These are phyloP conservation scores for Spathaspora arborariae DNA, from an alignment of 805 yeast species.

Conservation along the genomic window DNA sequence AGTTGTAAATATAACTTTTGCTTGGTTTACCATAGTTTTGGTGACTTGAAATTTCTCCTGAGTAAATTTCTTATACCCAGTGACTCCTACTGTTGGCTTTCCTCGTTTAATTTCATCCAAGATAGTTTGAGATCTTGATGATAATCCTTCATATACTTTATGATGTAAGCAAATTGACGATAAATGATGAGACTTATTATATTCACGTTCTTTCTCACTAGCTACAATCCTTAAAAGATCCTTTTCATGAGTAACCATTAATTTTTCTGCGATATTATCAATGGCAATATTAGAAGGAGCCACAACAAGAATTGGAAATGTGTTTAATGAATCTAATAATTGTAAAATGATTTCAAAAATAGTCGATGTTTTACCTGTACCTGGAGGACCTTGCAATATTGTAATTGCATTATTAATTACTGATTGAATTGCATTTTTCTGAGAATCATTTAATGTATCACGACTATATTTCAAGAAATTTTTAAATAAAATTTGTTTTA, in stretches of 20 bases:
- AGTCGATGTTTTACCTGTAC: conserved; percentile 49
- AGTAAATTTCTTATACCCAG: conserved; percentile 44
- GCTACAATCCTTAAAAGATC: conserved; percentile 58
- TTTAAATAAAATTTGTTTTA: conserved; percentile 53
- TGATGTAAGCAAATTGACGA: conserved; percentile 62
- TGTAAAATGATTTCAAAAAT: conserved; percentile 47
- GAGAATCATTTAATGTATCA: conserved; percentile 54
- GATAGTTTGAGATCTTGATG: conserved; percentile 41
- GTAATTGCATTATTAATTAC: conserved; percentile 49
- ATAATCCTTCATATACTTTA: conserved; percentile 48
- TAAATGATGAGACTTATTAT: conserved; percentile 53
- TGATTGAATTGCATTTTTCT: conserved; percentile 52
- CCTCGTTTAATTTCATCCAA: conserved; percentile 38
- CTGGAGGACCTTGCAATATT: conserved; percentile 60
- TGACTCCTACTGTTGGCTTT: conserved; percentile 24
- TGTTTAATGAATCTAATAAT: conserved; percentile 49
- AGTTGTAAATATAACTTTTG: conserved; percentile 68
- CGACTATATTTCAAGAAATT: conserved; percentile 49
- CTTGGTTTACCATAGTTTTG: conserved; percentile 54
- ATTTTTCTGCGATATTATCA: conserved; percentile 71
- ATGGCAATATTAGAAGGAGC: conserved; percentile 77
- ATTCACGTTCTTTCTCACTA: conserved; percentile 57
- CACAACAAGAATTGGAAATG: conserved; percentile 65
- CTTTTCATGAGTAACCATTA: conserved; percentile 46
- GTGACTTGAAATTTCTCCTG: conserved; percentile 42